Evolutionary conservation across 192 early-diverging fungal species (phyloP).

Genomic region (Coemansia sp.): DNA sequence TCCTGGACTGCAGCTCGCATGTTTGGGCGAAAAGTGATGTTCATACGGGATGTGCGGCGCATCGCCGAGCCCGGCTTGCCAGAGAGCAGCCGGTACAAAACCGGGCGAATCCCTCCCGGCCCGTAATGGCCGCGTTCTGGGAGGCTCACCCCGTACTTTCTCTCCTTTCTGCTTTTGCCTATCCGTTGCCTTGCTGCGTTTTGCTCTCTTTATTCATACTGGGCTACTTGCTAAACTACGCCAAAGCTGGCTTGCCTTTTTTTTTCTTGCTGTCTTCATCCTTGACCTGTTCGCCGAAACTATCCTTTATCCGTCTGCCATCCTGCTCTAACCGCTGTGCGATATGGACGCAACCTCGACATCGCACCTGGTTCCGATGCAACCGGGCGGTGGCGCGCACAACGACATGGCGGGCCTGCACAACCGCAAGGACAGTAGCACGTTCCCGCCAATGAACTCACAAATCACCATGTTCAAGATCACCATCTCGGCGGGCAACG

Average conservation of each 20-base stretch:
- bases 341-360: conserved; percentile 4
- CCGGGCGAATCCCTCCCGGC: background rate
- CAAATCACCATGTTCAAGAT: conserved; percentile 39
- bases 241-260: too few relatives aligned
- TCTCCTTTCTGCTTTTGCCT: background rate
- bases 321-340: too few relatives aligned
- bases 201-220: background rate
- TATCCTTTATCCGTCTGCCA: too few relatives aligned
- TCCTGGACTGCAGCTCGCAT: too few relatives aligned
- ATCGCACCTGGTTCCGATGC: conserved; percentile 1
- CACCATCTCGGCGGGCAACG: conserved; percentile 36
- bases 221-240: too few relatives aligned
- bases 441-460: conserved; percentile 5
- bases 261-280: background rate
- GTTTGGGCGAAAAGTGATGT: too few relatives aligned
- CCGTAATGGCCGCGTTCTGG: background rate
- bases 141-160: background rate
- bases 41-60: too few relatives aligned
- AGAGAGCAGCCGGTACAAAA: background rate
- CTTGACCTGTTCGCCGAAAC: background rate
- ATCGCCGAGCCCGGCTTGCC: too few relatives aligned
- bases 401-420: background rate
- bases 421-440: conserved; percentile 15
- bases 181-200: background rate
- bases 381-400: background rate